phyloP scores from a whole-genome alignment of 441 rosid genomes.

The Bruguiera hainesii region DNA sequence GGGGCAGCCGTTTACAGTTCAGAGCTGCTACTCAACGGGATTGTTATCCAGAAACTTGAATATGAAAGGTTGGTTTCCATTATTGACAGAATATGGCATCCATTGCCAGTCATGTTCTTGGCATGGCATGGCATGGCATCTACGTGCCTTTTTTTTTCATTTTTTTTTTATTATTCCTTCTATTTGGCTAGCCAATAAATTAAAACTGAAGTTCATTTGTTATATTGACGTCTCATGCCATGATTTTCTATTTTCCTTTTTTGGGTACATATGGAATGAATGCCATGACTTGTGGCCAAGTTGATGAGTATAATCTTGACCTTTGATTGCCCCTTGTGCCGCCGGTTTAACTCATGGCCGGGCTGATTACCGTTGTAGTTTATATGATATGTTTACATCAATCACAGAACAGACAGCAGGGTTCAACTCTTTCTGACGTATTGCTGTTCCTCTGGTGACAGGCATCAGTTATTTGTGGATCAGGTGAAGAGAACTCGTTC shows the following conservation, averaged over 20 bases:
- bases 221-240: too few relatives aligned
- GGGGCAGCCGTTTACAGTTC: constrained; percentile 73
- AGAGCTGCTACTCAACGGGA: constrained; percentile 79
- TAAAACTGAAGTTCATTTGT: too few relatives aligned
- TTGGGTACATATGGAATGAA: too few relatives aligned
- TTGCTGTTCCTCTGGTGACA: constrained; percentile 26
- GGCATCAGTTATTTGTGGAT: constrained; percentile 73
- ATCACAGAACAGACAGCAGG: neutral
- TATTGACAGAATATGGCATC: neutral
- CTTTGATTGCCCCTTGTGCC: neutral
- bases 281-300: too few relatives aligned
- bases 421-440: constrained; percentile 11
- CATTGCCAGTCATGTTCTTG: neutral
- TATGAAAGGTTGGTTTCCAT: constrained; percentile 54
- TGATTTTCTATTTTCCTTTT: too few relatives aligned
- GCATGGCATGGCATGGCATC: neutral
- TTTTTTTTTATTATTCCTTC: too few relatives aligned
- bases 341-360: neutral
- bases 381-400: neutral
- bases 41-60: constrained; percentile 75
- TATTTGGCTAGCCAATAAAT: too few relatives aligned
- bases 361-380: neutral
- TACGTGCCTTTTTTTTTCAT: neutral
- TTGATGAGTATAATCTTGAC: neutral
- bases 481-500: constrained; percentile 72